A percentile compares a stretch with the other conserved stretches of the same genome.
These are phyloP conservation scores for Wickerhamiella slavikovae DNA, from an alignment of 805 yeast genomes.

Conservation along the genomic window DNA sequence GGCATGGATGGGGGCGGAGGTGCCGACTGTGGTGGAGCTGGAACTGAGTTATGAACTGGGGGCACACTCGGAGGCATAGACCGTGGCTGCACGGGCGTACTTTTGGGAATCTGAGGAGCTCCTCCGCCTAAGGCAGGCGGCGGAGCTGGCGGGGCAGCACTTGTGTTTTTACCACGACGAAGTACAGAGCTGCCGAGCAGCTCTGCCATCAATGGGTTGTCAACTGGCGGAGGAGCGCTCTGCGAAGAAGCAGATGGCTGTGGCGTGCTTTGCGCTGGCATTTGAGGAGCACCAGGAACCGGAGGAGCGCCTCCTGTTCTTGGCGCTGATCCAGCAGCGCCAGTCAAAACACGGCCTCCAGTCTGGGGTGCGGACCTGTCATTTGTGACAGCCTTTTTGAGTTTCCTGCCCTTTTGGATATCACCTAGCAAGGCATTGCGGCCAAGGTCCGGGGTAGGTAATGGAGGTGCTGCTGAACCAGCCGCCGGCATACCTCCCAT, in stretches of 20 bases:
- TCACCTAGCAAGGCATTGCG: constrained; percentile 43
- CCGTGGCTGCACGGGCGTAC: constrained; percentile 1
- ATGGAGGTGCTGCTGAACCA: constrained; percentile 15
- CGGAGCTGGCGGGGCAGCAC: neutral
- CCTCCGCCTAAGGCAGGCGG: neutral
- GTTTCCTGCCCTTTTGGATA: constrained; percentile 45
- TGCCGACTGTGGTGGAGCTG: neutral
- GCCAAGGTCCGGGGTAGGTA: constrained; percentile 17
- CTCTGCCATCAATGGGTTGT: neutral
- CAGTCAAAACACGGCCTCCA: constrained; percentile 20
- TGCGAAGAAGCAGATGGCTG: neutral
- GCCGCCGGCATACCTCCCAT: constrained; percentile 4
- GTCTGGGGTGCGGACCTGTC: constrained; percentile 44
- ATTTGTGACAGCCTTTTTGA: constrained; percentile 43
- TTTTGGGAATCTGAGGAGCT: neutral
- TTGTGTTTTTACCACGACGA: neutral
- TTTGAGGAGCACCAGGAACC: constrained; percentile 1
- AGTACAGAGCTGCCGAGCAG: neutral
- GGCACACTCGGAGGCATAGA: constrained; percentile 1
- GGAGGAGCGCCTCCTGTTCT: constrained; percentile 1
- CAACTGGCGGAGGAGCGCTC: neutral
- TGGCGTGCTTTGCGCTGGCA: neutral
- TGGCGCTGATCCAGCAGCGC: constrained; percentile 1
- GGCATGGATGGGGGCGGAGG: constrained; percentile 2
- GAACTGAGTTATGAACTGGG: neutral